Evolutionary conservation across 352 stramenopile species (phyloP), one percentile per base, ranked within the genome.

Genomic region (Plasmopara halstedii): DNA sequence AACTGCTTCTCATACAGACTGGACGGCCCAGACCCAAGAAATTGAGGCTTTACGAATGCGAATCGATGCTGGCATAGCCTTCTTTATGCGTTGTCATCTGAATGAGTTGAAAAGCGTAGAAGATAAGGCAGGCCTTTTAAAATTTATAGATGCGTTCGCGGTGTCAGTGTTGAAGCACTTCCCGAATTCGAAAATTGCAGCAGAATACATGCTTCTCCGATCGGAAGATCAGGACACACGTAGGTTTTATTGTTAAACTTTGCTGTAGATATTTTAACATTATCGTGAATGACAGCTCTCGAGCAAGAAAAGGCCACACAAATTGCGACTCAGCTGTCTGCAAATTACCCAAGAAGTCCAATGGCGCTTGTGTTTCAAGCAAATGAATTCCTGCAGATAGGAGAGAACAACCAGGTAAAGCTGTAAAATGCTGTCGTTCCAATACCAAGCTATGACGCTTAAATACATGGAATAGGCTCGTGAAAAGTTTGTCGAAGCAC

Each of bases 61-160:
- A 51, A 66, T 80, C 41, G 73, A 90, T 27, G 38, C 56, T 5
- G 57, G 66, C 2, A 67, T 86, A 14, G 77, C 74, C 6, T 78
- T 84, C 47, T 88, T 89, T 45, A 64, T 88, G 58, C 71, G 74
- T 27, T 52, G 69, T n/a, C 71, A 87, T 18, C 40, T 88, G 11
- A 66, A 89, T 39, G 50, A 43, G 3, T 50, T 86, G 14, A 86
- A 87, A 40, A 26, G 37, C 7, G 42, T 59, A 1, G 79, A 80
- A 45, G 65, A 73, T 19, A 73, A 89, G 25, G 6, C 58, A 3
- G 31, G 20, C 11, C 43, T 67, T 23, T 40, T 86, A 6, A 59
- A 66, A 25, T 61, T 50, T 11, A 27, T 90, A 19, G 82, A 94
- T 46, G 41, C 35, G 1, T 40, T 91, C 4, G 66, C 68, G 1